phyloP scores from a whole-genome alignment of 139 green algal genomes.

The Volvox reticuliferus region DNA sequence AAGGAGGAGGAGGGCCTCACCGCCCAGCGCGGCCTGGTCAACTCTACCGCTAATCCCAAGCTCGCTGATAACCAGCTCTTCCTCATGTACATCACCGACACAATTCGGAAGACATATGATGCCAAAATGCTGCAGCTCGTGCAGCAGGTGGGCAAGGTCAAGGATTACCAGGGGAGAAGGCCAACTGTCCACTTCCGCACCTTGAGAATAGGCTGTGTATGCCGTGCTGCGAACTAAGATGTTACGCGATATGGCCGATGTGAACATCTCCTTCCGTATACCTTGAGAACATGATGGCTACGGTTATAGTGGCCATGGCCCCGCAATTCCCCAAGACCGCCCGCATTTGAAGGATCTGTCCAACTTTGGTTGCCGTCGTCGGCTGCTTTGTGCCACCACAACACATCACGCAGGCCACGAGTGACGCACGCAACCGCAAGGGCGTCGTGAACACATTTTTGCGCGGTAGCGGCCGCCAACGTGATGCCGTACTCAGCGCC shows the following conservation, averaged over 20 bases:
- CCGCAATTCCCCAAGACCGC: too few species aligned
- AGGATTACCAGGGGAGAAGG: too few species aligned
- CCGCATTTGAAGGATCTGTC: not conserved
- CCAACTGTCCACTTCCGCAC: too few species aligned
- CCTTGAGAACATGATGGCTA: too few species aligned
- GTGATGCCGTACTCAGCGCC: conserved; percentile 50
- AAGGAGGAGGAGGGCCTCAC: conserved; percentile 75
- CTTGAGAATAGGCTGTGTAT: too few species aligned
- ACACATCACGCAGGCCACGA: conserved; percentile 51
- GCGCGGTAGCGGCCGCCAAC: conserved; percentile 50
- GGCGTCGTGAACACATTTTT: conserved; percentile 57
- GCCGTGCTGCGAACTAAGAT: too few species aligned
- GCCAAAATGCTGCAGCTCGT: conserved; percentile 65
- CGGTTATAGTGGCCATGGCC: too few species aligned
- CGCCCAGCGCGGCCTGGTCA: conserved; percentile 65
- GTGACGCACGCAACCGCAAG: conserved; percentile 57
- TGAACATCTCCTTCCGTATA: too few species aligned
- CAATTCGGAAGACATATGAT: conserved; percentile 65
- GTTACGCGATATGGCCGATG: too few species aligned
- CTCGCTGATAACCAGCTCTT: conserved; percentile 72
- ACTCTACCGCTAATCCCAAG: conserved; percentile 32
- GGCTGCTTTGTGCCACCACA: not conserved
- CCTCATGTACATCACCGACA: conserved; percentile 62
- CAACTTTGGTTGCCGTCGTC: not conserved
- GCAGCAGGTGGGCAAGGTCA: conserved; percentile 54